phyloP scores from a whole-genome alignment of 805 yeast species.

The Clavispora fructus region DNA sequence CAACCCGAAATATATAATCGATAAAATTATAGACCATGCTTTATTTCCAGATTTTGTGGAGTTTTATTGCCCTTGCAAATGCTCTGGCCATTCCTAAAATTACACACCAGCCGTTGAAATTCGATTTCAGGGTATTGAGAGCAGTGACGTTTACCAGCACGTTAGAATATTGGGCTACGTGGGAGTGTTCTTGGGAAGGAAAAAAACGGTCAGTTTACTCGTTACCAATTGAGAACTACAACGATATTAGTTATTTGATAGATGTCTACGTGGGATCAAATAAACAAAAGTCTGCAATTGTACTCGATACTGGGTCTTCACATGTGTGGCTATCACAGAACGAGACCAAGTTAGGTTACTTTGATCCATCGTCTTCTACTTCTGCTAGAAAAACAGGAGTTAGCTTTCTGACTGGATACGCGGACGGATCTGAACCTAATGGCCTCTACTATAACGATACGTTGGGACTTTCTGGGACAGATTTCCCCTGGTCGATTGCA shows the following conservation, averaged over 20 bases:
- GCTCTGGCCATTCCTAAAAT: neutral
- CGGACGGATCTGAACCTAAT: conserved; percentile 2
- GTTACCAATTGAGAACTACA: neutral
- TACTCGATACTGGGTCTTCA: conserved; percentile 39
- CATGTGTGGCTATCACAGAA: conserved; percentile 31
- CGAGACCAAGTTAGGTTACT: neutral
- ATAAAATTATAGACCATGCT: neutral
- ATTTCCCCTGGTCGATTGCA: neutral
- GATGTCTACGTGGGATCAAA: conserved; percentile 11
- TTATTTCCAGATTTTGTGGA: neutral
- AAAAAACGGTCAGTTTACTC: neutral
- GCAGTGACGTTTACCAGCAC: conserved; percentile 1
- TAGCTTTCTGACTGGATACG: conserved; percentile 6
- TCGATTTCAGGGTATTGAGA: conserved; percentile 8
- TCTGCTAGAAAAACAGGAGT: conserved; percentile 4
- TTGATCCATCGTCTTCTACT: conserved; percentile 1
- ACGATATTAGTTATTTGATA: conserved; percentile 9
- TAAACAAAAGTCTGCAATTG: conserved; percentile 18
- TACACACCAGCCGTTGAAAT: conserved; percentile 5
- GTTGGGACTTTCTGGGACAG: conserved; percentile 1
- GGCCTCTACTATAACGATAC: conserved; percentile 10
- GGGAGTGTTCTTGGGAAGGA: neutral
- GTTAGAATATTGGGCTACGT: conserved; percentile 2
- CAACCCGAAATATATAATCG: too few species aligned
- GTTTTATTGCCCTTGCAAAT: neutral